Evolutionary conservation across 768 basidiomycete genomes (phyloP), one percentile per base, ranked within the genome.

Genomic region (Royoungia palumana): DNA sequence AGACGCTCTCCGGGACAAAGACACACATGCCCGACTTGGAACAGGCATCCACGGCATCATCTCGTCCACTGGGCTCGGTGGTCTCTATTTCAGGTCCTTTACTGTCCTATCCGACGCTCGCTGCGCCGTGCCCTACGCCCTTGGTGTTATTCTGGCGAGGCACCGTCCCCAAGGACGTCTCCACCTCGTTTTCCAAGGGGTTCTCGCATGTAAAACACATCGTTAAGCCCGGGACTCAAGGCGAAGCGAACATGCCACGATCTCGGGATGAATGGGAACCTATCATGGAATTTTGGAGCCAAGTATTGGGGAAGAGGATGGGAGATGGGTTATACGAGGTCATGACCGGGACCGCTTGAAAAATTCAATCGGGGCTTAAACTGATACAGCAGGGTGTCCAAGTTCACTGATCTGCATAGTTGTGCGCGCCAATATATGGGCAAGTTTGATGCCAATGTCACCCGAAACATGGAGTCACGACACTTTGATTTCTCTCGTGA

Each of bases 281-380:
- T 1, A 77, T 94, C 39, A 93, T 95, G 88, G 71, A 75, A 49
- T 92, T 93, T 66, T 94, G 91, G 91, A 87, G 89, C 56, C 79
- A 83, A 60, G 67, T 68, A 35, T 69, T 94, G 16, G 72, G 69
- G 2, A 75, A 72, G 53, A 77, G 85, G 59, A 75, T 76, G 54
- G 73, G 70, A 10, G 77, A 82, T 5, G 86, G 82, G 10, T 57
- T 87, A 50, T 87, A 85, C 50, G 84, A 89, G 53, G 82, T 91
- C 9, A 76, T 84, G 75, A 77, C 60, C 9, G 60, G 68, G 2
- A 39, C 32, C 17, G 30, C 42, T 35, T 58, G 42, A 59, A 28
- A 28, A 28, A 28, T 28, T n/a, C n/a, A n/a, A n/a, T n/a, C n/a
- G n/a, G n/a, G n/a, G n/a, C 25, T 27, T 27, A 27, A 27, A 27